These are phyloP conservation scores for Leptographium lundbergii DNA, from an alignment of 2,329 filamentous ascomycete genomes.

Conservation along the genomic window DNA sequence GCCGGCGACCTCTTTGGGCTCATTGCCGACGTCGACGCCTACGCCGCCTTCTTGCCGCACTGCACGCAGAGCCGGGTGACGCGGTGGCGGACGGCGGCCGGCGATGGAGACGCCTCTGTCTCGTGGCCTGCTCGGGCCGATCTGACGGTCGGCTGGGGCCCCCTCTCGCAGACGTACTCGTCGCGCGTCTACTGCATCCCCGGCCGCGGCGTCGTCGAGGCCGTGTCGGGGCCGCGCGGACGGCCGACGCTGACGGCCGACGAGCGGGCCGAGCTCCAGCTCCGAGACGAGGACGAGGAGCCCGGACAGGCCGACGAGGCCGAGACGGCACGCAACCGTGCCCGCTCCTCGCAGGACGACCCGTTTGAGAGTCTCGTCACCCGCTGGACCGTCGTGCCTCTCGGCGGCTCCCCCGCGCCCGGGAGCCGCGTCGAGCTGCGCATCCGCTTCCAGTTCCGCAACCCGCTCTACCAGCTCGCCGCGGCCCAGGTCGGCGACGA, in stretches of 20 bases:
- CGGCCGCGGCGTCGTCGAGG: conserved; percentile 52
- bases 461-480: conserved; percentile 74
- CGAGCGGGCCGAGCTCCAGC: conserved; percentile 16
- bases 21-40: conserved; percentile 79
- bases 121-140: conserved; percentile 61
- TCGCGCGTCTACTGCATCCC: conserved; percentile 69
- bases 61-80: conserved; percentile 70
- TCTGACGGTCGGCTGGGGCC: conserved; percentile 75
- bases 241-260: conserved; percentile 27
- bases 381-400: conserved; percentile 50
- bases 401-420: conserved; percentile 16
- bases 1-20: conserved; percentile 62
- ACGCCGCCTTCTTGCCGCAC: conserved; percentile 83
- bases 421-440: conserved; percentile 63
- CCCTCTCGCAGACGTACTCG: conserved; percentile 72
- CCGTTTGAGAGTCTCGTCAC: conserved; percentile 59
- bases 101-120: conserved; percentile 13
- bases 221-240: conserved; percentile 43
- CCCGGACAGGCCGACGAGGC: background rate
- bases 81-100: conserved; percentile 37
- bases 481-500: conserved; percentile 73
- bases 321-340: background rate
- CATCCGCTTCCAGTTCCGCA: conserved; percentile 75
- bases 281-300: conserved; percentile 3
- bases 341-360: conserved; percentile 7